phyloP scores from a whole-genome alignment of 371 early-diverging fungal species.

The Actinomortierella wolfii region DNA sequence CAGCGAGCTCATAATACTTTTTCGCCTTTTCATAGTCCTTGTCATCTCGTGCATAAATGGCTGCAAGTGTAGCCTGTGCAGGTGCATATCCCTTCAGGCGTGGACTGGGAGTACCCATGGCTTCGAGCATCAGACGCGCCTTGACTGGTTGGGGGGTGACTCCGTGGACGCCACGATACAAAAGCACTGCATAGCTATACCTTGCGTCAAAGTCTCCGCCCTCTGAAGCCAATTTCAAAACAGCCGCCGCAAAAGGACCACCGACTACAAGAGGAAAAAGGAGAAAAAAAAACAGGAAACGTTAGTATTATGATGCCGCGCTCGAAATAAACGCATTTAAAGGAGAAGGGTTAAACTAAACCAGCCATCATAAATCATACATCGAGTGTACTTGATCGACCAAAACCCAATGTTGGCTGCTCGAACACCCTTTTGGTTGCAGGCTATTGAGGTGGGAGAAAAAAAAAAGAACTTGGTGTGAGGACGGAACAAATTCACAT shows the following conservation, averaged over 20 bases:
- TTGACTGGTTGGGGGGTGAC: constrained; percentile 23
- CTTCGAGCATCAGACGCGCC: constrained; percentile 22
- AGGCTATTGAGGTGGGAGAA: too few species aligned
- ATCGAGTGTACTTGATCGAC: constrained; percentile 16
- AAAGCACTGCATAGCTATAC: constrained; percentile 29
- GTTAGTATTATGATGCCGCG: neutral
- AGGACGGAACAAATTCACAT: constrained; percentile 4
- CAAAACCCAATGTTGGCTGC: neutral
- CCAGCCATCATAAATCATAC: constrained; percentile 4
- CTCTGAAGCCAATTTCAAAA: constrained; percentile 22
- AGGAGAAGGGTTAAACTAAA: neutral
- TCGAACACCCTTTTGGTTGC: neutral
- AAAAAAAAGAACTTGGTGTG: constrained; percentile 10
- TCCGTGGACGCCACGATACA: constrained; percentile 36
- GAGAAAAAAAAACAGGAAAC: neutral
- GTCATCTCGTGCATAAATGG: constrained; percentile 40
- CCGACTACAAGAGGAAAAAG: constrained; percentile 17
- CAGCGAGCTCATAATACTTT: constrained; percentile 24
- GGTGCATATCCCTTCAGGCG: constrained; percentile 5
- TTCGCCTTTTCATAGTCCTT: constrained; percentile 25
- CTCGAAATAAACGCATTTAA: neutral
- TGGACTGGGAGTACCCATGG: constrained; percentile 13
- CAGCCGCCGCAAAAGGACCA: constrained; percentile 19
- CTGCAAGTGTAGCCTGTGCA: constrained; percentile 22
- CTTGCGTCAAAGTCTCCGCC: constrained; percentile 18